Evolutionary conservation across 305 asterid species (phyloP).

Genomic region (Plantago coronopus): DNA sequence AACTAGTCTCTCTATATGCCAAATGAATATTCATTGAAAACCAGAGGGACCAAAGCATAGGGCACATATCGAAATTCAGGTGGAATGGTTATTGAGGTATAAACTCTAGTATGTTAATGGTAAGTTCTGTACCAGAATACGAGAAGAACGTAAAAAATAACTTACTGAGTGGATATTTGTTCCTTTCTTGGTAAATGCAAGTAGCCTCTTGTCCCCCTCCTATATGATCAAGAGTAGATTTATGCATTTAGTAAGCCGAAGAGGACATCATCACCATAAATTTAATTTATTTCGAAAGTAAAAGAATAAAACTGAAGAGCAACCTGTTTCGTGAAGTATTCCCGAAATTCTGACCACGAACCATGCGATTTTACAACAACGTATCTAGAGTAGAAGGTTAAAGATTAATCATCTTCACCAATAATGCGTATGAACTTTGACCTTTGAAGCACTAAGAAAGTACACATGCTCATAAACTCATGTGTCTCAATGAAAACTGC

Average conservation of each 20-base stretch:
- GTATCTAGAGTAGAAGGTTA: constrained; percentile 55
- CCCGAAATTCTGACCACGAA: constrained; percentile 83
- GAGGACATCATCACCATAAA: background rate
- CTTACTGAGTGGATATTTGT: constrained; percentile 71
- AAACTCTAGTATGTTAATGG: too few relatives aligned
- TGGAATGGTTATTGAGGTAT: too few relatives aligned
- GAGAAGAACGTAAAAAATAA: constrained; percentile 19
- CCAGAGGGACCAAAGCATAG: too few relatives aligned
- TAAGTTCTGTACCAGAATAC: constrained; percentile 8
- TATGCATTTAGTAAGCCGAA: constrained; percentile 11
- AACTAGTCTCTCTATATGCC: too few relatives aligned
- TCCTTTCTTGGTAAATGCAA: constrained; percentile 90
- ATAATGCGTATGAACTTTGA: background rate
- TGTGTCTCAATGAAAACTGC: background rate
- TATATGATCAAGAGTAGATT: constrained; percentile 26
- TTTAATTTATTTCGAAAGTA: background rate
- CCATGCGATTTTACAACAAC: constrained; percentile 83
- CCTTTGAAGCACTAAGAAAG: background rate
- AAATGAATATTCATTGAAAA: too few relatives aligned
- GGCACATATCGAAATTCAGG: too few relatives aligned
- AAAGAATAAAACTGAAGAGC: constrained; percentile 7
- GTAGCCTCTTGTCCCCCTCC: constrained; percentile 80
- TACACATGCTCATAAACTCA: background rate
- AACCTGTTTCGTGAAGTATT: constrained; percentile 77
- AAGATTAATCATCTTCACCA: constrained; percentile 5